Conservation (phyloP, 257 asterid species). For the Scutellaria minor region DNA sequence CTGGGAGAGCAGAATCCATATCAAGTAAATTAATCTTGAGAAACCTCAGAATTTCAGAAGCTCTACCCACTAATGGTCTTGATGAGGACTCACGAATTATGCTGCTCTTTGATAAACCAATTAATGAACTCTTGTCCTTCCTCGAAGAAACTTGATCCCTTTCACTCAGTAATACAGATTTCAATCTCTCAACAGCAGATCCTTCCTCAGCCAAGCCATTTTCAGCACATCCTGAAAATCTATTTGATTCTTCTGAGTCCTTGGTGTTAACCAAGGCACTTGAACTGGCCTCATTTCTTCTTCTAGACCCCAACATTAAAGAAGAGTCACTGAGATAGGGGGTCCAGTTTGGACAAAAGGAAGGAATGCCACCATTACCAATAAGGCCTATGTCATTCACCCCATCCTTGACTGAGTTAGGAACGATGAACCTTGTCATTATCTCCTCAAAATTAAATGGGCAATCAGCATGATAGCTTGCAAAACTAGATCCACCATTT, state of each 20-base stretch:
- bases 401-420: slow-evolving; percentile 67
- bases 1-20: slow-evolving; percentile 88
- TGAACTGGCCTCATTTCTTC: slow-evolving; percentile 40
- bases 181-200: slow-evolving; percentile 46
- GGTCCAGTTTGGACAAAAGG: slow-evolving; percentile 49
- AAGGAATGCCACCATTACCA: slow-evolving; percentile 62
- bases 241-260: slow-evolving; percentile 36
- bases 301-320: slow-evolving; percentile 42
- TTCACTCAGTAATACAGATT: slow-evolving; percentile 39
- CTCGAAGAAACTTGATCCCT: slow-evolving; percentile 45
- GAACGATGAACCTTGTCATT: slow-evolving; percentile 61
- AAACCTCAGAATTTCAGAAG: slow-evolving; percentile 58
- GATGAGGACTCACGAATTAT: slow-evolving; percentile 62
- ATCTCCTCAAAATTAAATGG: slow-evolving; percentile 83
- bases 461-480: slow-evolving; percentile 46
- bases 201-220: slow-evolving; percentile 40
- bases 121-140: slow-evolving; percentile 46
- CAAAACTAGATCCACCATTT: slow-evolving; percentile 43
- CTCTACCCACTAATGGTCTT: slow-evolving; percentile 69
- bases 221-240: slow-evolving; percentile 38
- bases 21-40: slow-evolving; percentile 83
- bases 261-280: slow-evolving; percentile 34
- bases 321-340: slow-evolving; percentile 56
- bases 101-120: slow-evolving; percentile 49
- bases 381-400: slow-evolving; percentile 73